Conservation (phyloP, 2,329 filamentous ascomycete genomes). For the Venturia asperata region DNA sequence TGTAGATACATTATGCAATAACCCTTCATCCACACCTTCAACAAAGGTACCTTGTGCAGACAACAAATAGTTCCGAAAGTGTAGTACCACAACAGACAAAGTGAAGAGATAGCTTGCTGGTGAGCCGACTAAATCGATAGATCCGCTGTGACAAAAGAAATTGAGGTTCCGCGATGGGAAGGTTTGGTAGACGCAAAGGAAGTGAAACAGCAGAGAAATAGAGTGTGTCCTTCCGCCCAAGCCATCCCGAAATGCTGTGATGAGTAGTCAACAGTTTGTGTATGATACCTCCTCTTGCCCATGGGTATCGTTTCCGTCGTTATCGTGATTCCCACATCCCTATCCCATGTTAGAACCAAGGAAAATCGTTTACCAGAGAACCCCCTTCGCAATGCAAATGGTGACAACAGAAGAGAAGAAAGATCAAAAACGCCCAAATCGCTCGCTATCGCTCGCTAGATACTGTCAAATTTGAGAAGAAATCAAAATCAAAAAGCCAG, state of each 20-base stretch:
- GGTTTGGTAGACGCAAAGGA: neutral
- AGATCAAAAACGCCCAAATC: slow-evolving; percentile 6
- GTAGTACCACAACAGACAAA: slow-evolving; percentile 12
- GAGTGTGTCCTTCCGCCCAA: slow-evolving; percentile 1
- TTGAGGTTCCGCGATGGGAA: neutral
- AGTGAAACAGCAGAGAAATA: neutral
- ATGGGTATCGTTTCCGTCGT: slow-evolving; percentile 12
- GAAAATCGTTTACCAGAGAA: slow-evolving; percentile 10
- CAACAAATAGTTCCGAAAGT: neutral
- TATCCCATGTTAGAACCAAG: neutral
- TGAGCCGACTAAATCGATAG: slow-evolving; percentile 6
- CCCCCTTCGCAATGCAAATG: neutral
- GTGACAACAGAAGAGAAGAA: slow-evolving; percentile 4
- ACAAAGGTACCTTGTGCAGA: neutral
- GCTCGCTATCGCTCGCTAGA: slow-evolving; percentile 10
- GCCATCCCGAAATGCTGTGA: neutral
- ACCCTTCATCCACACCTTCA: neutral
- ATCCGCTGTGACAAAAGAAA: slow-evolving; percentile 12
- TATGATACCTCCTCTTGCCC: slow-evolving; percentile 6
- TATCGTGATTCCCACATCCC: slow-evolving; percentile 1
- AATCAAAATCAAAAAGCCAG: neutral
- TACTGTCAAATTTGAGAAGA: slow-evolving; percentile 2
- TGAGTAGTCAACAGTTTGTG: neutral
- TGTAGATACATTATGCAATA: slow-evolving; percentile 14
- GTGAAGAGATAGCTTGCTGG: slow-evolving; percentile 7